phyloP scores from a whole-genome alignment of 257 asterid genomes.

The Eucommia ulmoides region DNA sequence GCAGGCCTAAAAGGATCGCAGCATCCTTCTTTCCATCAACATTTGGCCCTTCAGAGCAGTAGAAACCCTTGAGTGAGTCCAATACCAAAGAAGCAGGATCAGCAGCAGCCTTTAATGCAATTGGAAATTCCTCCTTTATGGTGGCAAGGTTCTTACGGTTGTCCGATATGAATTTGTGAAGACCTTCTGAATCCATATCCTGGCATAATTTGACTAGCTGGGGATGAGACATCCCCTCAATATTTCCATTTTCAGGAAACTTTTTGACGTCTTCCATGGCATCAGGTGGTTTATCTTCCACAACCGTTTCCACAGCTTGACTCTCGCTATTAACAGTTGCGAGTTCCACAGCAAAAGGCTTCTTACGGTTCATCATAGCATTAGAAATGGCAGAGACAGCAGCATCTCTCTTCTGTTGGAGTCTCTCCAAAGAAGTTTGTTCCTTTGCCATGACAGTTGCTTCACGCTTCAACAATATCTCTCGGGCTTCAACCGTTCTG shows the following conservation, averaged over 20 bases:
- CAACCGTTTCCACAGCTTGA: constrained; percentile 25
- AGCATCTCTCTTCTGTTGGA: constrained; percentile 93
- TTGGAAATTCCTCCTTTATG: constrained; percentile 76
- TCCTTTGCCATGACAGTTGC: constrained; percentile 71
- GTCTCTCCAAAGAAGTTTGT: constrained; percentile 72
- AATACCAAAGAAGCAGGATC: constrained; percentile 76
- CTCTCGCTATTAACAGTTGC: constrained; percentile 18
- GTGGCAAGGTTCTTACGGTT: constrained; percentile 85
- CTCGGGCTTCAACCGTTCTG: constrained; percentile 54
- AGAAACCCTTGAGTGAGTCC: constrained; percentile 87
- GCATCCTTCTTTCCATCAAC: constrained; percentile 77
- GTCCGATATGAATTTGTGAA: constrained; percentile 89
- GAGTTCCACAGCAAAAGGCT: constrained; percentile 25
- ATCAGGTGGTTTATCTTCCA: constrained; percentile 30
- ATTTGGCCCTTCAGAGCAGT: constrained; percentile 35
- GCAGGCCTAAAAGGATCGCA: constrained; percentile 69
- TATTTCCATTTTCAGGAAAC: constrained; percentile 22
- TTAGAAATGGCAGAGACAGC: constrained; percentile 70
- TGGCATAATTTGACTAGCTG: constrained; percentile 70
- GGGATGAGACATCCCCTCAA: constrained; percentile 61
- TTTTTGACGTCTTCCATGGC: constrained; percentile 17
- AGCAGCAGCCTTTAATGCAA: constrained; percentile 63
- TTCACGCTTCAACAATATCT: constrained; percentile 61
- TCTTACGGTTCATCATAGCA: constrained; percentile 43
- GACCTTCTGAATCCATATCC: constrained; percentile 80